phyloP scores from a whole-genome alignment of 352 stramenopile genomes.

The Pythium scleroteichum region DNA sequence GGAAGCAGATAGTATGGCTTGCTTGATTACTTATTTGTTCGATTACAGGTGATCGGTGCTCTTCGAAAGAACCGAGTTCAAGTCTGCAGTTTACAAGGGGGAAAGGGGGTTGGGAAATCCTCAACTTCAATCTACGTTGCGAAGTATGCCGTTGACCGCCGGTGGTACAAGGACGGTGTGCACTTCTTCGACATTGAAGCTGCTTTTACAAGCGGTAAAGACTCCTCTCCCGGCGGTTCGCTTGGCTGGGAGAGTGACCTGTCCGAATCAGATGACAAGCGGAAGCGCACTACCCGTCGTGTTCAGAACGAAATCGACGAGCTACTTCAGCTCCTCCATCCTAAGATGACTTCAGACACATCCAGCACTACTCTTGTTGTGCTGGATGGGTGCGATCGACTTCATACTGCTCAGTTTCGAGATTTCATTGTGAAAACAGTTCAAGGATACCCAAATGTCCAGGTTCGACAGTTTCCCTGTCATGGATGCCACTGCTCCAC shows the following conservation, averaged over 20 bases:
- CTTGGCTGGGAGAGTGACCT: slow-evolving; percentile 22
- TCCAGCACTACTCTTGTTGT: slow-evolving; percentile 36
- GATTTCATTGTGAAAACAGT: slow-evolving; percentile 47
- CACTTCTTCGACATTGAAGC: slow-evolving; percentile 58
- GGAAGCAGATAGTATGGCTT: too few species aligned
- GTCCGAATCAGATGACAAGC: slow-evolving; percentile 18
- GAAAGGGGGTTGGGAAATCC: slow-evolving; percentile 57
- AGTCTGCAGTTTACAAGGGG: slow-evolving; percentile 50
- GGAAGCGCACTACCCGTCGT: slow-evolving; percentile 8
- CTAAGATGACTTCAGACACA: slow-evolving; percentile 2
- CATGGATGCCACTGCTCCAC: too few species aligned
- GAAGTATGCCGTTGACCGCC: slow-evolving; percentile 42
- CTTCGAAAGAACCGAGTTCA: slow-evolving; percentile 30
- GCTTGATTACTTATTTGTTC: too few species aligned
- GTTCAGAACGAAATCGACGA: slow-evolving; percentile 21
- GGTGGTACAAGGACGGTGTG: slow-evolving; percentile 50
- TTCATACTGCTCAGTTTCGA: slow-evolving; percentile 38
- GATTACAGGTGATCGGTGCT: slow-evolving; percentile 20
- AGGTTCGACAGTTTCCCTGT: slow-evolving; percentile 39
- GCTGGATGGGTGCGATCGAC: slow-evolving; percentile 63
- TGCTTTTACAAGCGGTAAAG: slow-evolving; percentile 14
- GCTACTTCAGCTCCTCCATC: slow-evolving; percentile 14
- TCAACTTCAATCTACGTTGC: slow-evolving; percentile 58
- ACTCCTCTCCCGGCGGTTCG: background rate
- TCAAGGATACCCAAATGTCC: slow-evolving; percentile 37